These are phyloP conservation scores for Tubosaeta brunneosetosa DNA, from an alignment of 768 basidiomycete species.

Conservation along the genomic window DNA sequence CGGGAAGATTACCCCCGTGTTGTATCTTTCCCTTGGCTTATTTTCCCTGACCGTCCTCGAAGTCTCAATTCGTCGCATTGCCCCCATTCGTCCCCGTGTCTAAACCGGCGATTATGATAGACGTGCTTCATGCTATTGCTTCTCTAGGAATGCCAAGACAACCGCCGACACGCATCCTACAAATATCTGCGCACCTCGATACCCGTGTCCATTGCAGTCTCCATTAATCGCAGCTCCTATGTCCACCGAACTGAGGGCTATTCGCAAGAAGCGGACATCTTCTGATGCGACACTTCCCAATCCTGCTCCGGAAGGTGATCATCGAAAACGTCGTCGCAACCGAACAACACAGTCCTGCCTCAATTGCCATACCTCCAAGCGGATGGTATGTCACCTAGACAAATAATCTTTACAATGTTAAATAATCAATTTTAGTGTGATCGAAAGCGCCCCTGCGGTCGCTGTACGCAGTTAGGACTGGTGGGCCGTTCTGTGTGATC, in stretches of 20 bases:
- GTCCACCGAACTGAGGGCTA: constrained; percentile 23
- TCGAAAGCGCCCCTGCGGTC: constrained; percentile 43
- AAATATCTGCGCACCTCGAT: constrained; percentile 22
- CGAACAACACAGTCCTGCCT: constrained; percentile 71
- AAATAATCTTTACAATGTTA: background rate
- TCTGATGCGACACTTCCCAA: constrained; percentile 23
- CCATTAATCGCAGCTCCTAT: constrained; percentile 14
- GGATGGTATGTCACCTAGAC: constrained; percentile 47
- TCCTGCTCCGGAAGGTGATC: constrained; percentile 43
- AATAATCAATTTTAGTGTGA: constrained; percentile 34
- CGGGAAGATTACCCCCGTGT: constrained; percentile 14
- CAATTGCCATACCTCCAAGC: constrained; percentile 69
- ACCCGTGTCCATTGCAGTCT: constrained; percentile 1
- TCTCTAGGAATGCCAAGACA: constrained; percentile 21
- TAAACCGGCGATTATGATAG: constrained; percentile 9
- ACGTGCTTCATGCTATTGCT: background rate
- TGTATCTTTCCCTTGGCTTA: constrained; percentile 7
- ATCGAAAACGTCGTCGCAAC: constrained; percentile 61
- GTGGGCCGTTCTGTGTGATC: constrained; percentile 29
- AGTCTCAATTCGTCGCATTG: constrained; percentile 11
- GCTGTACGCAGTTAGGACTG: constrained; percentile 41
- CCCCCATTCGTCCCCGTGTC: constrained; percentile 5
- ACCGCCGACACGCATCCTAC: constrained; percentile 14
- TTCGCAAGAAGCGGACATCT: constrained; percentile 30
- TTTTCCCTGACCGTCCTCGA: constrained; percentile 8